Conservation (phyloP, 805 yeast genomes). For the Scheffersomyces lignosus region DNA sequence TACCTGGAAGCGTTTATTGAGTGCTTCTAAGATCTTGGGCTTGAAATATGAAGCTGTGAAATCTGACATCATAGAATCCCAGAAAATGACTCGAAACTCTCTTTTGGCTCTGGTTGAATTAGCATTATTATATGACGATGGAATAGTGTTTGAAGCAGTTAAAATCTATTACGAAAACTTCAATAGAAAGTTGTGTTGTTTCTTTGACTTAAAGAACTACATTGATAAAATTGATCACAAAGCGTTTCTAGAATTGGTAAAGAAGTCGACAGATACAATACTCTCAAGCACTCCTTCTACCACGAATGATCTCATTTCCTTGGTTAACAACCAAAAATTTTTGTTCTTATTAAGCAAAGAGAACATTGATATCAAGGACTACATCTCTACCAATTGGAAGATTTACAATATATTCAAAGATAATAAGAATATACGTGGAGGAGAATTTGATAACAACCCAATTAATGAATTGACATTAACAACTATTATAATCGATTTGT, state of each 20-base stretch:
- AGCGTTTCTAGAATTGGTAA: not conserved
- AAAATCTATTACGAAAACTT: conserved; percentile 43
- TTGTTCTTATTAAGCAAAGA: conserved; percentile 23
- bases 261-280: not conserved
- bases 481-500: conserved; percentile 36
- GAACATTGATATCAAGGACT: not conserved
- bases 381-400: conserved; percentile 8
- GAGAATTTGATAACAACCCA: conserved; percentile 65
- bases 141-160: conserved; percentile 29
- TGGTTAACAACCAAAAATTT: conserved; percentile 52
- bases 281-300: not conserved
- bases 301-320: conserved; percentile 15
- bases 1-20: conserved; percentile 62
- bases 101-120: conserved; percentile 53
- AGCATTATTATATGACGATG: conserved; percentile 23
- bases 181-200: conserved; percentile 64
- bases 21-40: conserved; percentile 41
- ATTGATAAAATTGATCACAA: conserved; percentile 1
- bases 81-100: conserved; percentile 53
- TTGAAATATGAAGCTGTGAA: conserved; percentile 29
- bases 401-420: conserved; percentile 35
- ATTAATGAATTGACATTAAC: conserved; percentile 67
- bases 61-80: conserved; percentile 25
- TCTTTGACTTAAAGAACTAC: conserved; percentile 53
- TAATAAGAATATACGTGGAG: conserved; percentile 37